phyloP scores from a whole-genome alignment of 139 green algal genomes.

The Chlamydomonas urium region DNA sequence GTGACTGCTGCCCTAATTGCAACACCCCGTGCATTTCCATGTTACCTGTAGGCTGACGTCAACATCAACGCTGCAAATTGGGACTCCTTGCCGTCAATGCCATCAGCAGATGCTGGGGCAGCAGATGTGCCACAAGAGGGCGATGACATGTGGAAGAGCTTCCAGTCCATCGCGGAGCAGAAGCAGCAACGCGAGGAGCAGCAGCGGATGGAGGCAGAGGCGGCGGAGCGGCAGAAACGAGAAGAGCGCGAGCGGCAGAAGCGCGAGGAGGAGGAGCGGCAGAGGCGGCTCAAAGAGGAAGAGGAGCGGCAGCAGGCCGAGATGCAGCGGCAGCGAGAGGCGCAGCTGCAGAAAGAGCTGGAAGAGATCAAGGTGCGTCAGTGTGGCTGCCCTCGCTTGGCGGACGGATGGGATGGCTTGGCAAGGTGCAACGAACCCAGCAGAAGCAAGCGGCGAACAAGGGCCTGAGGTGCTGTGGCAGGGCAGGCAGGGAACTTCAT shows the following conservation, averaged over 20 bases:
- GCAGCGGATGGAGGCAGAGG: slow-evolving; percentile 8
- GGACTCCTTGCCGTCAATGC: slow-evolving; percentile 5
- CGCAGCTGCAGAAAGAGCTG: slow-evolving; percentile 27
- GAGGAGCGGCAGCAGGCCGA: slow-evolving; percentile 5
- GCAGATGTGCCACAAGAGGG: too few species aligned
- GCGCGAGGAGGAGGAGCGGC: slow-evolving; percentile 8
- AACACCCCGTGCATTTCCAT: too few species aligned
- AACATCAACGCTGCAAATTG: slow-evolving; percentile 29
- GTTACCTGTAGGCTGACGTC: too few species aligned
- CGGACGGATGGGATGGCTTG: too few species aligned
- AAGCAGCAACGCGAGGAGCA: slow-evolving; percentile 7
- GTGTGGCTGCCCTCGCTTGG: too few species aligned
- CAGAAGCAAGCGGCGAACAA: too few species aligned
- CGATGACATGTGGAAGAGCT: slow-evolving; percentile 32
- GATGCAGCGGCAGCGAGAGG: slow-evolving; percentile 20
- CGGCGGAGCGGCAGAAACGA: slow-evolving; percentile 4
- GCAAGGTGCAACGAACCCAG: too few species aligned
- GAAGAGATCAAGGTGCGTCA: too few species aligned
- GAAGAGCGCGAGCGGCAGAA: neutral
- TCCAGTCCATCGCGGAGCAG: slow-evolving; percentile 21
- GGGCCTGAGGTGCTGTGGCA: too few species aligned
- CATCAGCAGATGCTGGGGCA: neutral
- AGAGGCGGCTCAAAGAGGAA: slow-evolving; percentile 11
- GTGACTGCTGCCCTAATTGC: too few species aligned
- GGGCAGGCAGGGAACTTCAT: too few species aligned